A percentile compares a stretch with the other conserved stretches of the same genome.
Conservation (phyloP, 2,329 filamentous ascomycete species). For the Stagonosporopsis tanaceti region DNA sequence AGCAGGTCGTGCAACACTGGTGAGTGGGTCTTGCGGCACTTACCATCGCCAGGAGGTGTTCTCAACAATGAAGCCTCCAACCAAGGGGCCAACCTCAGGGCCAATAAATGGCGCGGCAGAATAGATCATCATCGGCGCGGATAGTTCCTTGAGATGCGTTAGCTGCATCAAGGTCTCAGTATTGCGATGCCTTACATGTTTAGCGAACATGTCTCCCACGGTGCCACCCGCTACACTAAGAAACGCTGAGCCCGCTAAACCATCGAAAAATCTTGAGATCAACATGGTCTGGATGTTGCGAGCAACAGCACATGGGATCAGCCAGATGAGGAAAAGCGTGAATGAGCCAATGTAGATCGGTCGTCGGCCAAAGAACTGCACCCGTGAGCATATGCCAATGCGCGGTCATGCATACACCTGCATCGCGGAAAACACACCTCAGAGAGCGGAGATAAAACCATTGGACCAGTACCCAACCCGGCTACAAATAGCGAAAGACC, state of each 20-base stretch:
- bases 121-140: slow-evolving; percentile 83
- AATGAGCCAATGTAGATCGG: slow-evolving; percentile 83
- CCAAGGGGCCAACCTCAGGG: slow-evolving; percentile 64
- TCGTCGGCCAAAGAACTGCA: slow-evolving; percentile 78
- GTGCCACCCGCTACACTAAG: slow-evolving; percentile 80
- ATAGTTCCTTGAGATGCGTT: slow-evolving; percentile 61
- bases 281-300: slow-evolving; percentile 82
- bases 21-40: slow-evolving; percentile 25
- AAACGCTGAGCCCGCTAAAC: slow-evolving; percentile 71
- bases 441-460: slow-evolving; percentile 64
- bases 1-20: slow-evolving; percentile 15
- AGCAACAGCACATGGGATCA: slow-evolving; percentile 84
- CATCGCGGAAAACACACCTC: slow-evolving; percentile 47
- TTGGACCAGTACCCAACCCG: slow-evolving; percentile 69
- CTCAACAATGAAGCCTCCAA: slow-evolving; percentile 85
- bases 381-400: slow-evolving; percentile 8
- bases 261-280: slow-evolving; percentile 78
- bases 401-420: slow-evolving; percentile 13
- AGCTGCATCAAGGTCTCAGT: slow-evolving; percentile 14
- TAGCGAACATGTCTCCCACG: slow-evolving; percentile 70
- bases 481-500: slow-evolving; percentile 85
- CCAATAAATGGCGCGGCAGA: slow-evolving; percentile 61
- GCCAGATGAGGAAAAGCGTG: slow-evolving; percentile 76
- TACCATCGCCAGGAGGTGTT: slow-evolving; percentile 68
- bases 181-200: slow-evolving; percentile 37